Conservation (phyloP, 2,329 filamentous ascomycete species). For the Drechslera avenae region DNA sequence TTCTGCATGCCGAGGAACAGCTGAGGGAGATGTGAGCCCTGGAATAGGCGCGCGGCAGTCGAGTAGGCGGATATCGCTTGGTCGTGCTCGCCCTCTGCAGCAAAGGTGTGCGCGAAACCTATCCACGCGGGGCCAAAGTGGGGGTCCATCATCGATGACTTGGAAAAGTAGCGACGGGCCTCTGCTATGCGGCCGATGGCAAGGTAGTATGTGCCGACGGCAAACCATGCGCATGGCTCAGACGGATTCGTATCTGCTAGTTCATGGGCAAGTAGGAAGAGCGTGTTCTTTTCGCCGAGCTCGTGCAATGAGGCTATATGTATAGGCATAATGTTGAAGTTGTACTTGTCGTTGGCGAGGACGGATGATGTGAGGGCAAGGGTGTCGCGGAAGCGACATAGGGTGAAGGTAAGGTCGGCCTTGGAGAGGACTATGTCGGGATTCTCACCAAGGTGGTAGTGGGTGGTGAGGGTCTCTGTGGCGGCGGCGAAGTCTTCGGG, state of each 20-base stretch:
- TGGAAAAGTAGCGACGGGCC: constrained; percentile 89
- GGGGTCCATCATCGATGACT: constrained; percentile 95
- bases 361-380: constrained; percentile 83
- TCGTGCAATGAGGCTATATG: constrained; percentile 92
- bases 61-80: constrained; percentile 98
- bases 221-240: constrained; percentile 90
- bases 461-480: constrained; percentile 87
- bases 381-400: constrained; percentile 90
- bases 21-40: constrained; percentile 94
- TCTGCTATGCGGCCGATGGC: constrained; percentile 88
- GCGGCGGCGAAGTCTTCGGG: constrained; percentile 81
- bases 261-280: constrained; percentile 92
- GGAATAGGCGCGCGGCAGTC: constrained; percentile 91
- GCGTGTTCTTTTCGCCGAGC: constrained; percentile 80
- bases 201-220: constrained; percentile 94
- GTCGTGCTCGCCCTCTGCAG: constrained; percentile 95
- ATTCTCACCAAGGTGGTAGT: constrained; percentile 86
- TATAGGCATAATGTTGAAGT: constrained; percentile 85
- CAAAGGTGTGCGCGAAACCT: constrained; percentile 97
- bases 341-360: constrained; percentile 82
- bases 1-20: constrained; percentile 99
- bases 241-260: constrained; percentile 89
- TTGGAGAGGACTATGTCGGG: constrained; percentile 88
- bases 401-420: constrained; percentile 90
- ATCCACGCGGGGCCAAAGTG: constrained; percentile 99